Evolutionary conservation across 116 monocot genomes (phyloP).

Genomic region (Thalassia testudinum): DNA sequence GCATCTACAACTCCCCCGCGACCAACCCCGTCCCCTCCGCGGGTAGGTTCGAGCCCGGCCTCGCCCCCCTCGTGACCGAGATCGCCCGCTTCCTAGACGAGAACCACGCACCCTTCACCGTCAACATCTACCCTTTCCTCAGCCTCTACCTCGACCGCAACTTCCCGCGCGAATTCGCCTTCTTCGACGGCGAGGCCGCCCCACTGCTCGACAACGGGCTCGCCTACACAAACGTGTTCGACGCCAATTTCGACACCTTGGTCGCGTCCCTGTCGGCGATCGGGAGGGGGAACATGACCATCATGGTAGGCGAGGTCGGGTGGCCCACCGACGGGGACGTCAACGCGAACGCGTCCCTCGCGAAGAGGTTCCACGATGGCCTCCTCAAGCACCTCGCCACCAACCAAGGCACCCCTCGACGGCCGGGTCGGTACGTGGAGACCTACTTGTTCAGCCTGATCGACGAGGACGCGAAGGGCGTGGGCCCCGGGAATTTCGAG

Average conservation of each 20-base stretch:
- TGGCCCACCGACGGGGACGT: conserved; percentile 59
- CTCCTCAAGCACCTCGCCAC: conserved; percentile 18
- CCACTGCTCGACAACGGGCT: conserved; percentile 18
- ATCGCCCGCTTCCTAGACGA: conserved; percentile 28
- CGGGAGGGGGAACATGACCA: conserved; percentile 16
- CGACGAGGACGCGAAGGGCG: conserved; percentile 40
- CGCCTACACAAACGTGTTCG: conserved; percentile 38
- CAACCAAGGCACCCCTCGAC: conserved; percentile 26
- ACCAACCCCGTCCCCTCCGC: conserved; percentile 24
- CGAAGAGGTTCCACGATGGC: conserved; percentile 38
- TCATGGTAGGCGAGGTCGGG: conserved; percentile 48
- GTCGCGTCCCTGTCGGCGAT: conserved; percentile 25
- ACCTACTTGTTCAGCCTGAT: conserved; percentile 36
- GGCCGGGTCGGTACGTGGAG: conserved; percentile 18
- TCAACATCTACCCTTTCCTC: conserved; percentile 62
- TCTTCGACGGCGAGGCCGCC: conserved; percentile 27
- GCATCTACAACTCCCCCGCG: conserved; percentile 18
- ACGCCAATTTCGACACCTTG: conserved; percentile 48
- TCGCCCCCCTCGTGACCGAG: conserved; percentile 21
- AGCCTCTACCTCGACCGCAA: conserved; percentile 18
- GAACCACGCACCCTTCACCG: conserved; percentile 26
- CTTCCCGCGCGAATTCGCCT: conserved; percentile 52
- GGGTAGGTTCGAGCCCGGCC: conserved; percentile 26
- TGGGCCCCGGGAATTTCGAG: conserved; percentile 36
- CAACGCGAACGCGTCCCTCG: conserved; percentile 14